Evolutionary conservation across 2,329 filamentous ascomycete genomes (phyloP), one percentile per base, ranked within the genome.

Genomic region (Talaromyces sp.): DNA sequence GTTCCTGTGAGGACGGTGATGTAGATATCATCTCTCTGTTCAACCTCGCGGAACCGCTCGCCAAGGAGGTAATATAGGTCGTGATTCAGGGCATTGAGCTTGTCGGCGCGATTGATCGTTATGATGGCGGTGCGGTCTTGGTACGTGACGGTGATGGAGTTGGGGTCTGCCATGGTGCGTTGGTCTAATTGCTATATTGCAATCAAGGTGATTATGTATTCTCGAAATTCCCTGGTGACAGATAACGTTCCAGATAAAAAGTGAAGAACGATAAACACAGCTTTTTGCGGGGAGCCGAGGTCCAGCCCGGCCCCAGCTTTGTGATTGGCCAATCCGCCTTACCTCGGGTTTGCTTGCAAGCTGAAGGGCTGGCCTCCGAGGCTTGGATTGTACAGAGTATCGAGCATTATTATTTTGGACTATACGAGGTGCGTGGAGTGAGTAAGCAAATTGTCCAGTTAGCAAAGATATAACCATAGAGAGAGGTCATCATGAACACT

Each of bases 1-100:
- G 86, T 93, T 70, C 87, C 95, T 0, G 92, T 91, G 3, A 98
- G 72, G 10, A 98, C 82, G 3, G 94, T 98, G 68, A 96, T 87
- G 71, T 84, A 90, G 63, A 97, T 87, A 66, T 96, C 90, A 64
- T 94, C 87, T 65, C 87, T 87, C 8, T 81, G 82, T 16, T 92
- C 93, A 56, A 98, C 82, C 73, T 96, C 88, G 62, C 89, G 85
- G 73, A 99, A 79, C 56, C 86, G 83, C 68, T 85, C 83, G 1
- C 89, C 87, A 50, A 98, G 83, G 33, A 87, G 83, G 75, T 90
- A 96, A 81, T 97, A 98, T 57, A 88, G 83, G 64, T 85, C 79
- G 69, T 85, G 82, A 63, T 80, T 84, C 57, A 97, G 79, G 34
- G 94, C 92, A 75, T 96, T 96, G 75, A 98, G 90, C 79, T 97